These are phyloP conservation scores for Flaveria brownii DNA, from an alignment of 129 eudicot genomes.

Conservation along the genomic window DNA sequence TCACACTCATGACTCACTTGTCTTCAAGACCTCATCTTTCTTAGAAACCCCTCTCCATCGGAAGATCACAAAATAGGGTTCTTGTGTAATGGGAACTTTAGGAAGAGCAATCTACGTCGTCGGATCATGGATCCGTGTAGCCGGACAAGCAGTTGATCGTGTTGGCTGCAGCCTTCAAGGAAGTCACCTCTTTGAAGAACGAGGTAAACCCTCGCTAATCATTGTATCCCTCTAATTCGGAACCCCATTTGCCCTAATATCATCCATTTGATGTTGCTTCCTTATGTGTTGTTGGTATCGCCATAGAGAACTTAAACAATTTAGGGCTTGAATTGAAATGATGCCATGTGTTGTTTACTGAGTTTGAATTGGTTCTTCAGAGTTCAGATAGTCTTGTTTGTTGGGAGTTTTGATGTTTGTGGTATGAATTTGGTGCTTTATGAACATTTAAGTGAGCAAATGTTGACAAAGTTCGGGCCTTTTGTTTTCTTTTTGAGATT, in stretches of 20 bases:
- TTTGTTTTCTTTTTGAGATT: conserved; percentile 3
- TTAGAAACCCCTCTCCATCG: not conserved
- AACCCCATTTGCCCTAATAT: not conserved
- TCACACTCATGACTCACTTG: too few relatives aligned
- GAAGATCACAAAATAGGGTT: conserved; percentile 32
- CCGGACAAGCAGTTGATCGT: conserved; percentile 96
- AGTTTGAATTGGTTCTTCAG: conserved; percentile 9
- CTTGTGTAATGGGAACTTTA: conserved; percentile 56
- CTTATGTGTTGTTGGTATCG: too few relatives aligned
- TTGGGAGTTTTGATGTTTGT: too few relatives aligned
- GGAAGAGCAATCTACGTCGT: conserved; percentile 79
- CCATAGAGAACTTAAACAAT: not conserved
- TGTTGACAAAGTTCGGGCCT: conserved; percentile 18
- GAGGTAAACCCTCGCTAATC: conserved; percentile 39
- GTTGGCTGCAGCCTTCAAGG: conserved; percentile 89
- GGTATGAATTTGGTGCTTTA: conserved; percentile 1
- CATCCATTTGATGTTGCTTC: too few relatives aligned
- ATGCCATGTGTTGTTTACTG: not conserved
- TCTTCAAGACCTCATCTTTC: too few relatives aligned
- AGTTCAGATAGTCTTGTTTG: not conserved
- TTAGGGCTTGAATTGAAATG: conserved; percentile 23
- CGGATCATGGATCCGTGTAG: conserved; percentile 90
- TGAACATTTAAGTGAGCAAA: not conserved
- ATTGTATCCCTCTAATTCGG: not conserved
- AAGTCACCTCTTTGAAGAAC: conserved; percentile 69